Conservation (phyloP, 768 basidiomycete species). For the Lactifluus pinguis region DNA sequence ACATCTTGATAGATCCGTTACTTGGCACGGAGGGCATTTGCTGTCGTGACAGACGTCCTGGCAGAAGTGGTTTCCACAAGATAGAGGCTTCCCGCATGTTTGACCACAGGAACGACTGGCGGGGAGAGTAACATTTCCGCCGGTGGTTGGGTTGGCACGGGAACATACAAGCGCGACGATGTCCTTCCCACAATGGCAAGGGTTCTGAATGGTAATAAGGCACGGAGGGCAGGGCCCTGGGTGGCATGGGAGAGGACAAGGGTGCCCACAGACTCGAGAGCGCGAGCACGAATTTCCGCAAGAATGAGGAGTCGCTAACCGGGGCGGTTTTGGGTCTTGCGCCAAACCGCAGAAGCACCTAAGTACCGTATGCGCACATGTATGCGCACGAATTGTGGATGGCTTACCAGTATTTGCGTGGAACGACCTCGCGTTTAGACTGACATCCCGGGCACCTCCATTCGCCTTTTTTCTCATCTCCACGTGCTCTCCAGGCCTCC, state of each 20-base stretch:
- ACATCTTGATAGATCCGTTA: constrained; percentile 49
- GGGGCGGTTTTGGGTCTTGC: constrained; percentile 61
- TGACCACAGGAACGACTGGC: constrained; percentile 31
- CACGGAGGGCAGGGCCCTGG: constrained; percentile 97
- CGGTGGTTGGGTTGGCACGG: constrained; percentile 25
- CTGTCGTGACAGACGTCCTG: constrained; percentile 66
- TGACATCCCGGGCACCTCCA: constrained; percentile 97
- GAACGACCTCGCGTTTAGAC: constrained; percentile 57
- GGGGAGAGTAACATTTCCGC: constrained; percentile 14
- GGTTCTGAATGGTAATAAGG: constrained; percentile 61
- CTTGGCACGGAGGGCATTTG: constrained; percentile 55
- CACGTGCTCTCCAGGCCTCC: constrained; percentile 65
- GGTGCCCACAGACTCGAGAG: constrained; percentile 58
- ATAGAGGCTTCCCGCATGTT: constrained; percentile 37
- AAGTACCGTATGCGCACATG: constrained; percentile 5
- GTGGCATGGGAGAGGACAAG: constrained; percentile 81
- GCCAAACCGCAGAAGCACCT: constrained; percentile 82
- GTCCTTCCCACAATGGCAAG: constrained; percentile 69
- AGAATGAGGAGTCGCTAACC: constrained; percentile 67
- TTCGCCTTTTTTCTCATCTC: constrained; percentile 59
- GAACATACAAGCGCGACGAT: constrained; percentile 53
- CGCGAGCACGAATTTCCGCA: constrained; percentile 66
- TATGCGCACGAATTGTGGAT: neutral
- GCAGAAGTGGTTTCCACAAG: constrained; percentile 70
- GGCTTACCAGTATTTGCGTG: constrained; percentile 57